These are phyloP conservation scores for Yarrowia sp. DNA, from an alignment of 805 yeast genomes.

Conservation along the genomic window DNA sequence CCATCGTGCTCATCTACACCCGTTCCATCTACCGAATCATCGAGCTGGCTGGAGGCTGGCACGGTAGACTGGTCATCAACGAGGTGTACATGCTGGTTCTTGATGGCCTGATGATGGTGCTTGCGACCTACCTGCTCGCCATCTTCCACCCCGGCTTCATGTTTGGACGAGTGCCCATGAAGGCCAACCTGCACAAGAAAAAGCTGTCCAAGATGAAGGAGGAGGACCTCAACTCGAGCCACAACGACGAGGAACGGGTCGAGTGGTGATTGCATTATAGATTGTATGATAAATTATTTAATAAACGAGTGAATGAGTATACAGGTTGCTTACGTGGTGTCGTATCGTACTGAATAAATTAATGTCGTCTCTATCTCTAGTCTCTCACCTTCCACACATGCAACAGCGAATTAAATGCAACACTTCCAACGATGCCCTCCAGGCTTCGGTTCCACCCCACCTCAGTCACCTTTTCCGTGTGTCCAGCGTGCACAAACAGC, in stretches of 20 bases:
- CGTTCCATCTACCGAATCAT: constrained; percentile 72
- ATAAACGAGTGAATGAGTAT: neutral
- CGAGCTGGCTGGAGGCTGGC: constrained; percentile 73
- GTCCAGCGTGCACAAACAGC: constrained; percentile 78
- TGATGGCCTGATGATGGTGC: constrained; percentile 60
- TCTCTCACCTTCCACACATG: constrained; percentile 63
- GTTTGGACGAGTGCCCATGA: constrained; percentile 8
- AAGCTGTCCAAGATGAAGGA: neutral
- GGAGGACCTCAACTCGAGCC: constrained; percentile 5
- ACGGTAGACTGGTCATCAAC: constrained; percentile 58
- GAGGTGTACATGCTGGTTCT: constrained; percentile 59
- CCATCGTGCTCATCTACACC: constrained; percentile 55
- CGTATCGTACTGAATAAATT: neutral
- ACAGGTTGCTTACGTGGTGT: too few relatives aligned
- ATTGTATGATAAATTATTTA: constrained; percentile 5
- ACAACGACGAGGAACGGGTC: neutral
- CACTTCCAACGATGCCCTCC: constrained; percentile 69
- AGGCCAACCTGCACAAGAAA: constrained; percentile 14
- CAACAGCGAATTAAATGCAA: constrained; percentile 80
- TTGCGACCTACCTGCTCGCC: constrained; percentile 49
- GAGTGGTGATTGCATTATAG: constrained; percentile 10
- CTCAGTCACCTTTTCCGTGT: constrained; percentile 82
- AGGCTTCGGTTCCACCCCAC: constrained; percentile 76
- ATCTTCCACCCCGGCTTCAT: constrained; percentile 59
- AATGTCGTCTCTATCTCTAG: neutral